A percentile compares a stretch with the other conserved stretches of the same genome.
Evolutionary conservation across 148 eudicot species (phyloP).

Genomic region (Fagopyrum homotropicum): DNA sequence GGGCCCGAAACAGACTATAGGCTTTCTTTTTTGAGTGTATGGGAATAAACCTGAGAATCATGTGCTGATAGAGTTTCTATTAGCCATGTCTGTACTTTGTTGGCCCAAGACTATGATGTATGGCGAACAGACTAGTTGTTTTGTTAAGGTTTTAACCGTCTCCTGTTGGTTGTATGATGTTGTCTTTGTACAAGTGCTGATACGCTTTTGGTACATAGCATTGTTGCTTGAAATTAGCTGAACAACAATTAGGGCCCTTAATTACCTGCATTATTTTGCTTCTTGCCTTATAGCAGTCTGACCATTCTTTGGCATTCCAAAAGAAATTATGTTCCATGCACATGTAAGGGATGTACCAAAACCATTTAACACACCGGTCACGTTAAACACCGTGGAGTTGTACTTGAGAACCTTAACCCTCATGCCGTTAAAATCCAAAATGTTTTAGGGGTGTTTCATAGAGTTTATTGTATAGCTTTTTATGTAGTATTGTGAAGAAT

Average conservation of each 20-base stretch:
- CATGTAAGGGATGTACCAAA: slow-evolving; percentile 36
- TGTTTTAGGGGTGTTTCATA: too few relatives aligned
- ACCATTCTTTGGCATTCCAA: slow-evolving; percentile 25
- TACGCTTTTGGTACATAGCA: not conserved
- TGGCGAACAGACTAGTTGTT: not conserved
- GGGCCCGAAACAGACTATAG: not conserved
- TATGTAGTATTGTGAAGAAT: too few relatives aligned
- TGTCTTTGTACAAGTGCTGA: not conserved
- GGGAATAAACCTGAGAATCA: not conserved
- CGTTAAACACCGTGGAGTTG: slow-evolving; percentile 26
- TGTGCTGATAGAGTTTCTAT: not conserved
- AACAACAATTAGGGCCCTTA: not conserved
- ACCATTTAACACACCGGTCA: slow-evolving; percentile 21
- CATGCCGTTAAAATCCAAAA: slow-evolving; percentile 18
- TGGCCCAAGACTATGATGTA: not conserved
- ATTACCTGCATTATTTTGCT: slow-evolving; percentile 27
- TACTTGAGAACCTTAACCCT: slow-evolving; percentile 22
- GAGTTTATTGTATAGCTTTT: too few relatives aligned
- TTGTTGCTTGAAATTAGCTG: not conserved
- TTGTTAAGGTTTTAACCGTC: not conserved
- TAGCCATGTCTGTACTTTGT: not conserved
- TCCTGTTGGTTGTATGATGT: too few relatives aligned
- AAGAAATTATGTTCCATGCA: slow-evolving; percentile 36
- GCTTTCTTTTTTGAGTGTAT: not conserved
- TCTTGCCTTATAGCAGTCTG: slow-evolving; percentile 24